Evolutionary conservation across 225 moss, liverwort and hornwort species (phyloP).

Genomic region (Bryoerythrophyllum caledonicum): DNA sequence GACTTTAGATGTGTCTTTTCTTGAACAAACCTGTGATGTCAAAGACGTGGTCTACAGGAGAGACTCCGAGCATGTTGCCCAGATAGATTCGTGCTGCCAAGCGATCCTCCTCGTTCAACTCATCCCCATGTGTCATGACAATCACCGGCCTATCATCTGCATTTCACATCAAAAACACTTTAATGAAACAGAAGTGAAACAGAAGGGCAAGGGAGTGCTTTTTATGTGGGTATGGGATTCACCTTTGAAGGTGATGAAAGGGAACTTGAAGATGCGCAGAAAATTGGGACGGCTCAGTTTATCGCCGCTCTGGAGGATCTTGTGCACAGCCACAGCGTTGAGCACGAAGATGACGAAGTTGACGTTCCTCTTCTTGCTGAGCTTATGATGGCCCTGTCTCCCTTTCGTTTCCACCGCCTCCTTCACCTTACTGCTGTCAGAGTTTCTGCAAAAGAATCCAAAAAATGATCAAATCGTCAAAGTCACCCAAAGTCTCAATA

Average conservation of each 20-base stretch:
- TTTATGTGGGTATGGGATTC: not conserved
- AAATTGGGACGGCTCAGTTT: slow-evolving; percentile 41
- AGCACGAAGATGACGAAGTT: slow-evolving; percentile 74
- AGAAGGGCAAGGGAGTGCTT: not conserved
- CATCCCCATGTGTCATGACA: slow-evolving; percentile 76
- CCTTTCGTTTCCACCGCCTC: slow-evolving; percentile 60
- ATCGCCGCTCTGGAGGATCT: slow-evolving; percentile 44
- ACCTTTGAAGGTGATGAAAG: slow-evolving; percentile 71
- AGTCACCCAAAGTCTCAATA: too few relatives aligned
- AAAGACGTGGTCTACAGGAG: slow-evolving; percentile 65
- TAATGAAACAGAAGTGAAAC: not conserved
- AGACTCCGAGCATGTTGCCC: slow-evolving; percentile 63
- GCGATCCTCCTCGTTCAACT: slow-evolving; percentile 48
- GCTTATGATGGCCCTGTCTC: slow-evolving; percentile 53
- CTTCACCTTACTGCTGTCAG: slow-evolving; percentile 50
- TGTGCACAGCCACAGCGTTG: slow-evolving; percentile 54
- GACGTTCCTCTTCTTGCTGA: slow-evolving; percentile 57
- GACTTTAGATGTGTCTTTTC: too few relatives aligned
- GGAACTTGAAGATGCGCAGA: slow-evolving; percentile 56
- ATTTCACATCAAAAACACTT: slow-evolving; percentile 14
- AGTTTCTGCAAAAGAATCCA: slow-evolving; percentile 45
- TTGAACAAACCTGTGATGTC: slow-evolving; percentile 58
- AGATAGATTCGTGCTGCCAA: slow-evolving; percentile 46
- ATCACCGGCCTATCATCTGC: slow-evolving; percentile 77
- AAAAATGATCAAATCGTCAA: too few relatives aligned